Conservation (phyloP, 805 yeast species). For the Wickerhamiella azyma region DNA sequence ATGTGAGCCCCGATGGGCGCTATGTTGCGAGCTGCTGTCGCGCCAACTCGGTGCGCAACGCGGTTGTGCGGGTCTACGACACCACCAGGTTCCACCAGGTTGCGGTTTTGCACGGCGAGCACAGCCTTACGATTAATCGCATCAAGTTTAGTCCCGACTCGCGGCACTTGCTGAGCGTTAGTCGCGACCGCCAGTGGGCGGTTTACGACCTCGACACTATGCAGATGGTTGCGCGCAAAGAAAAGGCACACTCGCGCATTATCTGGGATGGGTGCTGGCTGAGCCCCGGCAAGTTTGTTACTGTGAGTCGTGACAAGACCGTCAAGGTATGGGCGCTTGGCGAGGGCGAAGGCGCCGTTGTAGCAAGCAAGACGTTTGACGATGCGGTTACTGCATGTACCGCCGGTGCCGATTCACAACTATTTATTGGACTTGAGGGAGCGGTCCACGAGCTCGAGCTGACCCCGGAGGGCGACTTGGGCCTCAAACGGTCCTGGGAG, state of each 20-base stretch:
- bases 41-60: conserved; percentile 73
- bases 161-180: conserved; percentile 52
- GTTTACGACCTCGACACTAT: conserved; percentile 42
- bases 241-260: conserved; percentile 79
- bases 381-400: conserved; percentile 18
- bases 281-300: conserved; percentile 38
- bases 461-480: background rate
- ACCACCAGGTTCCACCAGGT: conserved; percentile 44
- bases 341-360: conserved; percentile 12
- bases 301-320: conserved; percentile 77
- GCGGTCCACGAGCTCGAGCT: conserved; percentile 5
- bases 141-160: conserved; percentile 62
- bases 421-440: conserved; percentile 19
- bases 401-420: background rate
- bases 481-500: background rate
- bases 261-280: conserved; percentile 94
- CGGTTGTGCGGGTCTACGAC: conserved; percentile 67
- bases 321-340: conserved; percentile 32
- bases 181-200: conserved; percentile 79
- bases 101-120: conserved; percentile 35
- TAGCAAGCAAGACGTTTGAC: conserved; percentile 11
- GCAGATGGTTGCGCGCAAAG: conserved; percentile 25
- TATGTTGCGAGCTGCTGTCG: conserved; percentile 82
- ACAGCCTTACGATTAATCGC: conserved; percentile 74
- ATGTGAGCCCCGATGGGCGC: conserved; percentile 46